phyloP scores from a whole-genome alignment of 208 protist species.

The Blastocrithidia nonstop region DNA sequence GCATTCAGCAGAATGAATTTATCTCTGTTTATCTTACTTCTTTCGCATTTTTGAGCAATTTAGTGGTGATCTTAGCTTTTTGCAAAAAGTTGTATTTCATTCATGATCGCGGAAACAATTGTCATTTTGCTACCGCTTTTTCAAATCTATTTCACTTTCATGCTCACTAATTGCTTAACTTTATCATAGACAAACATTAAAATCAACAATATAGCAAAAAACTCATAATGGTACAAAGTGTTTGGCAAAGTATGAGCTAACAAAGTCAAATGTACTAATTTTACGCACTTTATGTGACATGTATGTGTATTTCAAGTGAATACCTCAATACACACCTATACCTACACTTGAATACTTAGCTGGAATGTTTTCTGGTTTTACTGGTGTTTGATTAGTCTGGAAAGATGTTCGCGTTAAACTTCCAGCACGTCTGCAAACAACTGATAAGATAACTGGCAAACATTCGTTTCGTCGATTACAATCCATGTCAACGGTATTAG shows the following conservation, averaged over 20 bases:
- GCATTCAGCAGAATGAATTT: conserved; percentile 29
- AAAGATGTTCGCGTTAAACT: conserved; percentile 32
- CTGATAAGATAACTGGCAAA: too few species aligned
- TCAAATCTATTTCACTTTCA: conserved; percentile 76
- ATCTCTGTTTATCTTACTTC: conserved; percentile 29
- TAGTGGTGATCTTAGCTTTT: conserved; percentile 65
- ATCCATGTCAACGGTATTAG: too few species aligned
- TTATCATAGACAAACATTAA: conserved; percentile 7
- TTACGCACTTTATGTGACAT: conserved; percentile 75
- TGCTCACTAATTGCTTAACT: conserved; percentile 45
- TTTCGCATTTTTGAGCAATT: conserved; percentile 68
- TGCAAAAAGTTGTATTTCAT: conserved; percentile 67
- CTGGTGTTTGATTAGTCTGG: conserved; percentile 71
- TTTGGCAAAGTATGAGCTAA: conserved; percentile 17
- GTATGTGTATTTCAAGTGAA: conserved; percentile 85
- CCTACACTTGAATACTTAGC: conserved; percentile 49
- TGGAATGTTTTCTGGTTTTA: conserved; percentile 41
- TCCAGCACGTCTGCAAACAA: too few species aligned
- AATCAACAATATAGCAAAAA: conserved; percentile 3
- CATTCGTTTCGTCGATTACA: too few species aligned
- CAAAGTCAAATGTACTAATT: conserved; percentile 25
- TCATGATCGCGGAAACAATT: conserved; percentile 47
- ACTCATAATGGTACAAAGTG: conserved; percentile 5
- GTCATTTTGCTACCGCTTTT: conserved; percentile 76
- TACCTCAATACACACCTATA: conserved; percentile 59